Conservation (phyloP, 176 grass and related monocot genomes). For the Aegilops longissima region DNA sequence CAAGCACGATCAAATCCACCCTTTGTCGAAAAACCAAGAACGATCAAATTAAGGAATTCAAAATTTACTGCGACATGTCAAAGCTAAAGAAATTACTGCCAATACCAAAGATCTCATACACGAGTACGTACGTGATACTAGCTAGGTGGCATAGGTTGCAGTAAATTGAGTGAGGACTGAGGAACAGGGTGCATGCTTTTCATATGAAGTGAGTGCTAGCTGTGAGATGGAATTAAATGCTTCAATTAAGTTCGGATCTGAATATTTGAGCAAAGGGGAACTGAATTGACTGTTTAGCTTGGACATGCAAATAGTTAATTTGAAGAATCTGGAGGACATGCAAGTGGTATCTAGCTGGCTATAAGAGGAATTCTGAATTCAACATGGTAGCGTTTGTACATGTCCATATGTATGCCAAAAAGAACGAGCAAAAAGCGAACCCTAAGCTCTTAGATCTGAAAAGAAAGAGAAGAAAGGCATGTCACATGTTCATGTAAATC, state of each 20-base stretch:
- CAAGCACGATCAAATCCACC: not conserved
- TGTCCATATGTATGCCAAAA: conserved; percentile 38
- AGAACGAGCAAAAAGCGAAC: conserved; percentile 47
- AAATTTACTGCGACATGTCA: not conserved
- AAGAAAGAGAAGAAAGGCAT: conserved; percentile 31
- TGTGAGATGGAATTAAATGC: conserved; percentile 5
- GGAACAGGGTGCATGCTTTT: not conserved
- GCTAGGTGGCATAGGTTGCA: not conserved
- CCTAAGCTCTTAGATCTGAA: conserved; percentile 56
- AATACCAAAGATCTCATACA: not conserved
- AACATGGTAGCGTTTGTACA: conserved; percentile 24
- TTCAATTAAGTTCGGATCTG: conserved; percentile 27
- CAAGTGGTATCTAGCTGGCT: conserved; percentile 25
- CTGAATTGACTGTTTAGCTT: conserved; percentile 12
- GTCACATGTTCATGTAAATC: conserved; percentile 33
- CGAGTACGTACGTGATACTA: not conserved
- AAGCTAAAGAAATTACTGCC: conserved; percentile 3
- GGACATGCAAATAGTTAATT: conserved; percentile 29
- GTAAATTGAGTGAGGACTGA: not conserved
- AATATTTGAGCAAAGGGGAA: conserved; percentile 7
- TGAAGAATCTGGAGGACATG: conserved; percentile 17
- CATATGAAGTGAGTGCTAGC: not conserved
- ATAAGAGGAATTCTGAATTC: conserved; percentile 22
- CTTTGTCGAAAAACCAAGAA: not conserved
- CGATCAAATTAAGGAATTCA: not conserved